Evolutionary conservation across 169 alveolate genomes (phyloP), one percentile per base, ranked within the genome.

Genomic region (Cryptosporidium sp.): DNA sequence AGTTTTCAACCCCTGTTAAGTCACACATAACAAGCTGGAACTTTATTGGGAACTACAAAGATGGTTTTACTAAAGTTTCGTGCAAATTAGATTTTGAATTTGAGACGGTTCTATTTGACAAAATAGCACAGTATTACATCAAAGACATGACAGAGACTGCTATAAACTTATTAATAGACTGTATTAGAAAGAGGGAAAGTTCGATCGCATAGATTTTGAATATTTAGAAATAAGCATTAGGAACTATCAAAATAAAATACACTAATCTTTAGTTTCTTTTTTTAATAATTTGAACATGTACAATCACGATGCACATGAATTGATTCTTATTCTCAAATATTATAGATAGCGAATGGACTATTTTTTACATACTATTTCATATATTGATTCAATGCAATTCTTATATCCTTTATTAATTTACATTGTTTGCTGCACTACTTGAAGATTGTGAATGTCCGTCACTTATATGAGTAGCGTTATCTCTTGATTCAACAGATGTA

Each of bases 381-480:
- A 65, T 65, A 33, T 26, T n/a, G 31, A 48, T 14, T 14, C 14
- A 65, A 33, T 31, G 51, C 31, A 37, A 29, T 14, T 65, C 55
- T n/a, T 73, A 10, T 58, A 29, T 52, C 26, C 8, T 2, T 48
- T 33, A 8, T 73, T 41, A 52, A 73, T 73, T 73, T 31, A 52
- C 86, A 73, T 59, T 59, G 51, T 73, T 73, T 16, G 70, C 58
- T 23, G 86, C 68, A 39, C 70, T 73, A 23, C 86, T 73, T 0
- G 86, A 73, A 41, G 86, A 52, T 26, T 50, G 68, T 18, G 33
- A 43, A 18, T 33, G 58, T n/a, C 33, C 29, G 6, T 71, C 69
- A 71, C 23, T 48, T 43, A n/a, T 33, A 51, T 51, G 29, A 37
- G 23, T n/a, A 67, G 31, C 50, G 21, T 59, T 37, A 37, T 67